A percentile compares a stretch with the other conserved stretches of the same genome.
Evolutionary conservation across 768 basidiomycete genomes (phyloP).

Genomic region (Tulasnella sp.): DNA sequence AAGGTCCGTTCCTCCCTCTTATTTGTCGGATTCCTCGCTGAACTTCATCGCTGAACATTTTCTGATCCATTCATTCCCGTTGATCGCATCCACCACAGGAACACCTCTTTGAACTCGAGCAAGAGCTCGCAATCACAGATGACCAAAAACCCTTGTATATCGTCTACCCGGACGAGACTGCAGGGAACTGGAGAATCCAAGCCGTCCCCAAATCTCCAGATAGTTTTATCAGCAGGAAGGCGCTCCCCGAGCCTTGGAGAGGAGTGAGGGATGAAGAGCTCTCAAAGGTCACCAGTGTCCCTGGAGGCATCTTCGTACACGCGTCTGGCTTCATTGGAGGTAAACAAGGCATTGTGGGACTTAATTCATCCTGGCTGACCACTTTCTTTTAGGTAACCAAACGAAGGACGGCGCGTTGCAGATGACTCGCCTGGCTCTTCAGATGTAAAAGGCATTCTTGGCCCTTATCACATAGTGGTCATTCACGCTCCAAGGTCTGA

Average conservation of each 20-base stretch:
- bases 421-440: conserved; percentile 63
- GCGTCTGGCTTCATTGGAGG: conserved; percentile 96
- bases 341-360: no score
- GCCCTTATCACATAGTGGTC: no score
- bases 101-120: conserved; percentile 83
- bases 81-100: conserved; percentile 38
- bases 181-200: conserved; percentile 78
- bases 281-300: conserved; percentile 60
- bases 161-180: conserved; percentile 77
- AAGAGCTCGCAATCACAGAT: conserved; percentile 37
- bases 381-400: conserved; percentile 54
- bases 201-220: conserved; percentile 75
- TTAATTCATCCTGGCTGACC: neutral
- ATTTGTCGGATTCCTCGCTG: neutral
- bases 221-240: conserved; percentile 84
- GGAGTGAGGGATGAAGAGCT: conserved; percentile 81
- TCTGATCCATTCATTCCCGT: neutral
- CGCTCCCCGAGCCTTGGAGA: conserved; percentile 87
- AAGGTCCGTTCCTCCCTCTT: conserved; percentile 42
- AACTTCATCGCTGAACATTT: no score
- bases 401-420: conserved; percentile 79
- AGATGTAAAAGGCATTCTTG: conserved; percentile 20
- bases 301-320: conserved; percentile 85
- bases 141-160: conserved; percentile 64
- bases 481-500: no score